Evolutionary conservation across 345 rosid species (phyloP), one percentile per base, ranked within the genome.

Genomic region (Clarkia xantiana): DNA sequence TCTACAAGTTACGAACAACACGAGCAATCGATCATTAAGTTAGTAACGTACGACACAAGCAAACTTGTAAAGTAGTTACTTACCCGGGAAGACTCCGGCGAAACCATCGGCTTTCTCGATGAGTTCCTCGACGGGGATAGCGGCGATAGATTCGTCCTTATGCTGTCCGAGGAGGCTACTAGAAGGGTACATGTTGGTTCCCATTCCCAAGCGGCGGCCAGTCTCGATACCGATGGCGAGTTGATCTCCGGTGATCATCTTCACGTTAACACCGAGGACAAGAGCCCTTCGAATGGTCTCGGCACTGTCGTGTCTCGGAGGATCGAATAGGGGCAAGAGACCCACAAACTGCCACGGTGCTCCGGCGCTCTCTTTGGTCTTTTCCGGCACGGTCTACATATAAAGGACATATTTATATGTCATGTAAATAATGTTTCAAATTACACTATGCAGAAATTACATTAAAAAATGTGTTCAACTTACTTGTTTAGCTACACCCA

Each of bases 231-330:
- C 97, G 41, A 84, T 84, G 11, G 97, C 97, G 1, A 88, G 74
- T 62, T 88, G 97, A 60, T 87, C 96, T 49, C 94, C 96, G 20
- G 97, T 88, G 59, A 88, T 88, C 97, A 88, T 87, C 84, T 87
- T 87, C 19, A 84, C 91, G 58, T 84, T 87, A n/a, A 87, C 94
- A 34, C 96, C 94, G 5, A 87, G 94, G 62, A 76, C 56, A 42
- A 87, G 96, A 11, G 96, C 94, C 40, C 91, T 82, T 14, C 69
- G 70, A 56, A 87, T 87, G 52, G 96, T 84, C 72, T 84, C 94
- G 45, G 96, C 96, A 75, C 94, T 87, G 56, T 87, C 96, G 64
- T 87, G 96, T 60, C 96, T 76, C 36, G 96, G 96, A 61, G 96
- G 96, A 66, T 87, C 96, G 60, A 87, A 87, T 43, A 87, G 88